Evolutionary conservation across 2,329 filamentous ascomycete species (phyloP), one percentile per base, ranked within the genome.

Genomic region (Alternaria triticina): DNA sequence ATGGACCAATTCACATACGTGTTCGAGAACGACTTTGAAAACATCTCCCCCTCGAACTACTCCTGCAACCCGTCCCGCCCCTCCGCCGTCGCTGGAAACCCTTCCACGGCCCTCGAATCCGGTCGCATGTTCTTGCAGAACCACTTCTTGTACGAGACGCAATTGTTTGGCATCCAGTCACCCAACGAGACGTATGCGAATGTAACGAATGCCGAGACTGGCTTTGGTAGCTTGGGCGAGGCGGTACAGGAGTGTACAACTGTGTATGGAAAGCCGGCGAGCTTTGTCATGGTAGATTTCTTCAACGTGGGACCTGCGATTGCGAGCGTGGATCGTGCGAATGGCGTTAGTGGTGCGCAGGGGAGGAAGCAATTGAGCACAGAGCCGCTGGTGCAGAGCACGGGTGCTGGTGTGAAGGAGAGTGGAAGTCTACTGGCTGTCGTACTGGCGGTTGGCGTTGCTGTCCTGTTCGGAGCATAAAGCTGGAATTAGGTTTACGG

Each of bases 271-370:
- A 79, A 82, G 27, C 82, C 85, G 54, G 91, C 92, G n/a, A 89
- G 85, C 4, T 94, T 93, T 71, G 85, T 93, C 20, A 84, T 96
- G 10, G 91, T 95, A 1, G 92, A 96, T 79, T 95, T 93, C 78
- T 94, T 90, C 78, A 90, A 92, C 76, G 84, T 89, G 62, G 92
- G 90, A 0, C 88, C 90, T 0, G 87, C 91, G 30, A 87, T 96
- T 58, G 83, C 84, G 7, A 89, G 89, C 0, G 89, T 91, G 3
- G 92, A 96, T 79, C 90, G 71, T 49, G 80, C 93, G 73, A 96
- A 96, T 77, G 82, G 83, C 5, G 82, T 88, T n/a, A 79, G 76
- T 4, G 56, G 60, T 8, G 63, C 74, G 4, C 61, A 61, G 8
- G 77, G 77, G 0, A 66, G 77, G 47, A 74, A 61, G 66, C 67